Evolutionary conservation across 139 green algal species (phyloP).

Genomic region (Gonium pectorale): DNA sequence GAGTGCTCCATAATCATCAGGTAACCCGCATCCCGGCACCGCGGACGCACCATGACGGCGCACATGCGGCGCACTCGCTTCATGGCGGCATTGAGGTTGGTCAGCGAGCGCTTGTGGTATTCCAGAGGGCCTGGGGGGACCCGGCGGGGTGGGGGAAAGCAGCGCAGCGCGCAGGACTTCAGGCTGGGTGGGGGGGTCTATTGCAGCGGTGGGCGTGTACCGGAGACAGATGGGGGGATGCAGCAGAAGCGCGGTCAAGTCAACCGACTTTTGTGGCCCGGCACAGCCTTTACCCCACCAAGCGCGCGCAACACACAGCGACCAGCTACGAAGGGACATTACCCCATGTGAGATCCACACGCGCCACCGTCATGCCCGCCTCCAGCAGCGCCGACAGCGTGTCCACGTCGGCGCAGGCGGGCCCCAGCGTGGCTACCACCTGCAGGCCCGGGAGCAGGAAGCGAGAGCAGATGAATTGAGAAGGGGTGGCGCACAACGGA

Average conservation of each 20-base stretch:
- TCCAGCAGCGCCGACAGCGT: constrained; percentile 73
- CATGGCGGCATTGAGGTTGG: constrained; percentile 79
- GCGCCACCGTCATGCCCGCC: constrained; percentile 77
- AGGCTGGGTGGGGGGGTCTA: too few species aligned
- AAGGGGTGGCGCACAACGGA: background rate
- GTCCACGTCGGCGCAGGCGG: constrained; percentile 71
- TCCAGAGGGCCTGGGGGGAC: constrained; percentile 45
- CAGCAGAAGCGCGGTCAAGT: too few species aligned
- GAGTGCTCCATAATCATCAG: too few species aligned
- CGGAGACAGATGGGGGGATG: too few species aligned
- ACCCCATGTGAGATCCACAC: constrained; percentile 64
- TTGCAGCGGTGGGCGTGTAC: too few species aligned
- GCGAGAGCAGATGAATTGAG: background rate
- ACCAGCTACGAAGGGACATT: too few species aligned
- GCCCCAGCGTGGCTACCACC: constrained; percentile 59
- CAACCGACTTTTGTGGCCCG: too few species aligned
- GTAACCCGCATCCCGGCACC: too few species aligned
- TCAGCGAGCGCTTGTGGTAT: constrained; percentile 75
- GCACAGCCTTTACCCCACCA: too few species aligned
- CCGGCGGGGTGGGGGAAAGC: background rate
- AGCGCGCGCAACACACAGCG: too few species aligned
- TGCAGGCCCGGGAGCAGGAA: constrained; percentile 30
- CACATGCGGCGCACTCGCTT: constrained; percentile 76
- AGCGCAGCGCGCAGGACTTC: too few species aligned
- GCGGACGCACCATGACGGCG: constrained; percentile 66